Evolutionary conservation across 345 rosid species (phyloP).

Genomic region (Schrenkiella parvula): DNA sequence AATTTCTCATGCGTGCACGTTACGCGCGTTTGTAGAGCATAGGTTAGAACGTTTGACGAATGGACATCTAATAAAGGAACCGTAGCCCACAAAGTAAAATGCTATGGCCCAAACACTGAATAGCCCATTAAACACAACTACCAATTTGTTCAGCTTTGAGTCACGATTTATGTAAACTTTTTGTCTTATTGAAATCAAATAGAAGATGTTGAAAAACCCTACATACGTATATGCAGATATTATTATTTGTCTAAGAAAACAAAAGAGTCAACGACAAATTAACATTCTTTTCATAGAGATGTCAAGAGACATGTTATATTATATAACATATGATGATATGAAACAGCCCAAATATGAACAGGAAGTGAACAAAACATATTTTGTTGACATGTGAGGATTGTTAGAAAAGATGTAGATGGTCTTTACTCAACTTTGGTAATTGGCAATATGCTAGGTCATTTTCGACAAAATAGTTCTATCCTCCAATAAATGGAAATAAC

Average conservation of each 20-base stretch:
- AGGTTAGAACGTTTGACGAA: neutral
- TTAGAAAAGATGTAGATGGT: neutral
- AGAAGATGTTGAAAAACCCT: too few relatives aligned
- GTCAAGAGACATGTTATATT: too few relatives aligned
- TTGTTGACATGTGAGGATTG: neutral
- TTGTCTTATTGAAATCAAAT: too few relatives aligned
- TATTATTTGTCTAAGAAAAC: neutral
- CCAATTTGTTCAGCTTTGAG: neutral
- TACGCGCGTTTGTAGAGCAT: neutral
- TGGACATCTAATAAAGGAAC: neutral
- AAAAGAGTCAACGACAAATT: too few relatives aligned
- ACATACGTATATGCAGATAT: too few relatives aligned
- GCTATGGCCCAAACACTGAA: neutral
- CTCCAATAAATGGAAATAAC: neutral
- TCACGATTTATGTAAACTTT: too few relatives aligned
- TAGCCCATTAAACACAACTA: neutral
- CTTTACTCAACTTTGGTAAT: too few relatives aligned
- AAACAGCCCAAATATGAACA: neutral
- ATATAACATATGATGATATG: neutral
- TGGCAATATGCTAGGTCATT: slow-evolving; percentile 8
- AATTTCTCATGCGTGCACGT: neutral
- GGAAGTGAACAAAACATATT: neutral
- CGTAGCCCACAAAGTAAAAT: neutral
- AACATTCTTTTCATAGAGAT: too few relatives aligned
- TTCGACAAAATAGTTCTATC: slow-evolving; percentile 8